Evolutionary conservation across 352 stramenopile species (phyloP), one percentile per base, ranked within the genome.

Genomic region (Plasmopara viticola): DNA sequence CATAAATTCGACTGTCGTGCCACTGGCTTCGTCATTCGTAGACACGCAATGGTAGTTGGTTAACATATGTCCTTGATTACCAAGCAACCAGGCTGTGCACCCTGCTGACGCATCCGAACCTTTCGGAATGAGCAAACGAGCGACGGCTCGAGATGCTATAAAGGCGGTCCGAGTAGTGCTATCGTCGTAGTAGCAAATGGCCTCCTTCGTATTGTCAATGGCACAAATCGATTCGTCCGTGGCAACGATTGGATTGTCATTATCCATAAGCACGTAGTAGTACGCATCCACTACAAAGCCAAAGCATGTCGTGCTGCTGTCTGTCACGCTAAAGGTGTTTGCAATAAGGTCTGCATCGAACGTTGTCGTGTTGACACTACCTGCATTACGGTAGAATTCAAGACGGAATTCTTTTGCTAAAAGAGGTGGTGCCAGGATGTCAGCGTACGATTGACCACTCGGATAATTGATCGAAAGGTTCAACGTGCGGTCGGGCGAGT

Each of bases 1-100:
- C 56, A 80, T 69, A 51, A 86, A 86, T 52, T 84, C 73, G 39
- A 84, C 65, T 10, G 54, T 79, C 4, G 67, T 74, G 4, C 41
- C 44, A 0, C 18, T 41, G 0, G 77, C 74, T 30, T 86, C 64
- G 2, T 37, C 38, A 8, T 66, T 39, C 5, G 51, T 58, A 12
- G 64, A 58, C 20, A 85, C 58, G 63, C 76, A 87, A 57, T 87
- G 76, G 44, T 81, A 62, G 58, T 87, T 87, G 7, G 74, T 87
- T 38, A 87, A 57, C 25, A 87, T 30, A 35, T 87, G 70, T 0
- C 72, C 70, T 25, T 78, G 57, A 1, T 61, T 73, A 38, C 76
- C 76, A 25, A 83, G 44, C 9, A 87, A 56, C 73, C 69, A 87
- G 10, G 73, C 76, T 1, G 73, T 84, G 49, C 74, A 87, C 8